Base-by-base conservation (phyloP, 2,329 filamentous ascomycete genomes). In the Neonectria sp. region DNA sequence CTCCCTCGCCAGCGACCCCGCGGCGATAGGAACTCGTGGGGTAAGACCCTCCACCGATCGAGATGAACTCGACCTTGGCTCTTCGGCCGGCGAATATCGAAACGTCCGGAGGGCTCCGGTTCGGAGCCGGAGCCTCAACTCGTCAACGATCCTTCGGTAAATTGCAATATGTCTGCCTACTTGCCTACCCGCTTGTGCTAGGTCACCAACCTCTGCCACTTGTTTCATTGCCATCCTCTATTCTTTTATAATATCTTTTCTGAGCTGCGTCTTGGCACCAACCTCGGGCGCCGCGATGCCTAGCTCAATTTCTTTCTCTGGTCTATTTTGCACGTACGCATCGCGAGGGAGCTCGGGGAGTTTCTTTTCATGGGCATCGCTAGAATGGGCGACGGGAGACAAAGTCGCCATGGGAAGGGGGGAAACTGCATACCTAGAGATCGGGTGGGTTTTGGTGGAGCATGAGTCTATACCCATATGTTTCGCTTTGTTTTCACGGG, bases 11-110 rank as follows among this genome's bases (percentile, higher is more conserved):
- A 84, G 83, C 83, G 74, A 83, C 83, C 73, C 82, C 83, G 71
- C 81, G 81, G 77, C 84, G 82, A 81, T 85, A 83, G 80, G 78
- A 80, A 76, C 75, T 80, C 75, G 76, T 72, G 74, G 76, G 76
- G 73, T 79, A 73, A 80, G 74, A 79, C 68, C 49, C 71, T 21
- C 67, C 68, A 13, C 53, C 48, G 53, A 61, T 55, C 29, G 52
- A 31, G 57, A 60, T 51, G 46, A 46, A 25, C 29, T 24, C 48
- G 24, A 29, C 25, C 40, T 56, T 15, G 51, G 35, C 37, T 52
- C 60, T 25, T 37, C 35, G 55, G 46, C 29, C 48, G 15, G 48
- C 46, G 21, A 55, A 55, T 48, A 53, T 31, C 40, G 37, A 59
- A 24, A 55, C 29, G 51, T 53, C 31, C n/a, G 31, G 31, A 31